These are phyloP conservation scores for Cyberlindnera xishuangbannaensis DNA, from an alignment of 805 yeast genomes.

Conservation along the genomic window DNA sequence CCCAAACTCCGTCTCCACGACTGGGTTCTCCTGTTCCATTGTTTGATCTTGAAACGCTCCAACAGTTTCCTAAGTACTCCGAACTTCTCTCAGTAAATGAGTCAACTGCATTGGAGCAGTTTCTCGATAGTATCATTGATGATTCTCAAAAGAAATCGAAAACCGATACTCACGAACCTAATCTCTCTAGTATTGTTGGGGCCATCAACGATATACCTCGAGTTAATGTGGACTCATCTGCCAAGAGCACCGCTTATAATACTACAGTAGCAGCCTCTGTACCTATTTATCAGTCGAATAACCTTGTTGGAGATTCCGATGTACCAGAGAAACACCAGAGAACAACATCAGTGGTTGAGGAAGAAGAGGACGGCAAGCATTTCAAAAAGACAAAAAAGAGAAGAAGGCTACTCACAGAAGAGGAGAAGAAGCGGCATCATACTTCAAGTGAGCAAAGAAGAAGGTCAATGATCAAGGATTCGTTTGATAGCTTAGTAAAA, in stretches of 20 bases:
- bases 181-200: not conserved
- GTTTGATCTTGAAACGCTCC: constrained; percentile 14
- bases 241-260: not conserved
- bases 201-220: not conserved
- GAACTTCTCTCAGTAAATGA: constrained; percentile 24
- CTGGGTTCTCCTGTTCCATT: constrained; percentile 7
- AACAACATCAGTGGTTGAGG: too few species aligned
- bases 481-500: constrained; percentile 17
- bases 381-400: constrained; percentile 13
- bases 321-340: constrained; percentile 2
- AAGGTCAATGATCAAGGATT: constrained; percentile 21
- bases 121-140: constrained; percentile 26
- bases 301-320: not conserved
- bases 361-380: not conserved
- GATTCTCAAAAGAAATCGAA: constrained; percentile 9
- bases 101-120: constrained; percentile 23
- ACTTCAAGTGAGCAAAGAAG: constrained; percentile 24
- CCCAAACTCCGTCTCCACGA: constrained; percentile 14
- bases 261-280: constrained; percentile 2
- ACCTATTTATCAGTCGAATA: not conserved
- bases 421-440: constrained; percentile 24
- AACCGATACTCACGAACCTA: not conserved
- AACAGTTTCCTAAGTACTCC: constrained; percentile 16
- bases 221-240: not conserved
- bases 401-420: constrained; percentile 20